Percentiles rank a stretch among this genome's conserved stretches.
Evolutionary conservation across 2,329 filamentous ascomycete genomes (phyloP).

Genomic region (Botryotinia convoluta): DNA sequence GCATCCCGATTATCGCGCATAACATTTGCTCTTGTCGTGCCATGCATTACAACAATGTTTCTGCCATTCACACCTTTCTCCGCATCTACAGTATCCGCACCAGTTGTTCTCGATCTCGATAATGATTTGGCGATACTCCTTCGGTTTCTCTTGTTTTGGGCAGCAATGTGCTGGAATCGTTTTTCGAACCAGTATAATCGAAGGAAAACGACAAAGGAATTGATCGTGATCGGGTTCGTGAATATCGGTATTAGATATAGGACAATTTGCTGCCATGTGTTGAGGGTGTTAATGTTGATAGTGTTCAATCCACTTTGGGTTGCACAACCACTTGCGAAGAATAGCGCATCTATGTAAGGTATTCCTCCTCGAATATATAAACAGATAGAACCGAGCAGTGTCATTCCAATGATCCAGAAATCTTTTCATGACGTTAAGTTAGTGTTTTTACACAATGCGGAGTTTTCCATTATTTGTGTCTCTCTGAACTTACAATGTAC

Average conservation of each 20-base stretch:
- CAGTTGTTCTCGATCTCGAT: constrained; percentile 51
- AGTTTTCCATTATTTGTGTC: background rate
- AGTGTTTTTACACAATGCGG: constrained; percentile 1
- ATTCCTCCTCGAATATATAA: constrained; percentile 65
- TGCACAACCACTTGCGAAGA: constrained; percentile 80
- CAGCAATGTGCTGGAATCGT: constrained; percentile 80
- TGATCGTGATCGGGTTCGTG: constrained; percentile 80
- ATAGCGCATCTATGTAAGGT: constrained; percentile 80
- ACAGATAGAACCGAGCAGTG: constrained; percentile 72
- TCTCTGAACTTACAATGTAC: constrained; percentile 64
- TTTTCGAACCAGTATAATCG: constrained; percentile 98
- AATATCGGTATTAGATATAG: constrained; percentile 70
- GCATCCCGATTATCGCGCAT: constrained; percentile 61
- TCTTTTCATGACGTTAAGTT: constrained; percentile 48
- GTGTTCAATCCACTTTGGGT: constrained; percentile 95
- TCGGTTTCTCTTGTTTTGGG: constrained; percentile 66
- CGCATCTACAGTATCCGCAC: constrained; percentile 44
- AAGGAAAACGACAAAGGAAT: constrained; percentile 84
- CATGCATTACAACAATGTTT: constrained; percentile 64
- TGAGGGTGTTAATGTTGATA: constrained; percentile 62
- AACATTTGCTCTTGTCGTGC: constrained; percentile 48
- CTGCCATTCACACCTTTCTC: constrained; percentile 61
- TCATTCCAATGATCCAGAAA: constrained; percentile 73
- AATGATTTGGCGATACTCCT: constrained; percentile 61
- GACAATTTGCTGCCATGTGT: constrained; percentile 70